Evolutionary conservation across 441 rosid species (phyloP).

Genomic region (Populus hybrid): DNA sequence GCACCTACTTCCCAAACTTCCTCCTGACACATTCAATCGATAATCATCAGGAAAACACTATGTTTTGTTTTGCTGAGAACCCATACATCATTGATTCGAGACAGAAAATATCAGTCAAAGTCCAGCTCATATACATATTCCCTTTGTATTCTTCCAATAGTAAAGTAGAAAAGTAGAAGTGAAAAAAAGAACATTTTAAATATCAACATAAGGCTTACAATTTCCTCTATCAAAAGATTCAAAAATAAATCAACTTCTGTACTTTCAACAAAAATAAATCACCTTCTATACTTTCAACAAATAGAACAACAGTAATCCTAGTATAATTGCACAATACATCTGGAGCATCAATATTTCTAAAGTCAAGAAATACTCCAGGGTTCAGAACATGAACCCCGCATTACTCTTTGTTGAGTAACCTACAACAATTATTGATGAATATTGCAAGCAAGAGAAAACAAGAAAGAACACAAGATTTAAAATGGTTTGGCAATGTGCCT

Average conservation of each 20-base stretch:
- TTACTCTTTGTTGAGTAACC: not conserved
- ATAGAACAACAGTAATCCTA: not conserved
- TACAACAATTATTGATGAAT: no score
- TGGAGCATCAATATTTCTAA: not conserved
- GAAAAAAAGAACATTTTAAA: not conserved
- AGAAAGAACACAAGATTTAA: no score
- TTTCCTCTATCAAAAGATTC: not conserved
- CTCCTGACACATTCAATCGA: slow-evolving; percentile 51
- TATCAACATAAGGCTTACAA: not conserved
- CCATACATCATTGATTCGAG: not conserved
- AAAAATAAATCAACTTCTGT: not conserved
- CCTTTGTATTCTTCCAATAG: not conserved
- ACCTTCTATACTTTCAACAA: not conserved
- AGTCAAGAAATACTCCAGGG: not conserved
- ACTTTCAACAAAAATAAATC: not conserved
- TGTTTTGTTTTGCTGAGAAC: slow-evolving; percentile 7
- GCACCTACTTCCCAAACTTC: slow-evolving; percentile 99
- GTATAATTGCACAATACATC: not conserved
- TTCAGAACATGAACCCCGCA: not conserved
- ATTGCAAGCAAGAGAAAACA: no score
- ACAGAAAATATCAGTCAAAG: not conserved
- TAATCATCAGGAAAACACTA: slow-evolving; percentile 9
- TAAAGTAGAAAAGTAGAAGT: not conserved
- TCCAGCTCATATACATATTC: not conserved
- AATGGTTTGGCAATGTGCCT: no score